Percentiles rank a stretch among this genome's conserved stretches.
Evolutionary conservation across 176 grass and related monocot genomes (phyloP).

Genomic region (Avena insularis): DNA sequence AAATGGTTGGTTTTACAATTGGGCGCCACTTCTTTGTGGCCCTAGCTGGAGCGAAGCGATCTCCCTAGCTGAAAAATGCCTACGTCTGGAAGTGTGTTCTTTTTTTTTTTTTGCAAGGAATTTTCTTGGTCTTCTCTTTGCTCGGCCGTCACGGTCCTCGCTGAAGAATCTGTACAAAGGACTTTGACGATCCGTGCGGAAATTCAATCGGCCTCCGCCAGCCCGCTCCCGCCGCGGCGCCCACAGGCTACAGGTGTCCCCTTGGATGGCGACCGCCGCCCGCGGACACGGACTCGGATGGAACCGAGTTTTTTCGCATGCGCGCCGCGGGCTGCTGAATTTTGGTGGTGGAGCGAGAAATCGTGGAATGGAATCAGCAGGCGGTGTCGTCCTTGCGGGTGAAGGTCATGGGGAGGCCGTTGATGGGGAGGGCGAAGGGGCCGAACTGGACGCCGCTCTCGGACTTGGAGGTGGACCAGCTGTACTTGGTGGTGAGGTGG

Average conservation of each 20-base stretch:
- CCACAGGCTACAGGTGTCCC: constrained; percentile 40
- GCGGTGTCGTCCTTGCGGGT: constrained; percentile 36
- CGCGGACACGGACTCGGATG: background rate
- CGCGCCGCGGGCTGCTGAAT: background rate
- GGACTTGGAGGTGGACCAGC: constrained; percentile 81
- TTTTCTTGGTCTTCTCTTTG: constrained; percentile 5
- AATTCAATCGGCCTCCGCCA: constrained; percentile 23
- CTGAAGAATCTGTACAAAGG: constrained; percentile 63
- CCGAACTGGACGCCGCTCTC: constrained; percentile 90
- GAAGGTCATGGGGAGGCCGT: constrained; percentile 91
- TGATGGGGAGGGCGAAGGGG: constrained; percentile 81
- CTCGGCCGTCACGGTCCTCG: constrained; percentile 31
- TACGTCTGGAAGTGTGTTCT: background rate
- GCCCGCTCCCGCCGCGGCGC: constrained; percentile 36
- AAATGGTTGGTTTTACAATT: constrained; percentile 50
- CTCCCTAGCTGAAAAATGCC: constrained; percentile 24
- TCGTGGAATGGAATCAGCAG: background rate
- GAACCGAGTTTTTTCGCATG: background rate
- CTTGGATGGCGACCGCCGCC: constrained; percentile 45
- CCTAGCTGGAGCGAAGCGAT: background rate
- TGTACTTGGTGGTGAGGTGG: constrained; percentile 88
- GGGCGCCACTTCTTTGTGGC: constrained; percentile 61
- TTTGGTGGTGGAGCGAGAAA: background rate
- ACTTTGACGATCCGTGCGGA: constrained; percentile 13
- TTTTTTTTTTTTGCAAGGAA: constrained; percentile 1